Base-by-base conservation (phyloP, 2,329 filamentous ascomycete species). In the Fusarium secorum region DNA sequence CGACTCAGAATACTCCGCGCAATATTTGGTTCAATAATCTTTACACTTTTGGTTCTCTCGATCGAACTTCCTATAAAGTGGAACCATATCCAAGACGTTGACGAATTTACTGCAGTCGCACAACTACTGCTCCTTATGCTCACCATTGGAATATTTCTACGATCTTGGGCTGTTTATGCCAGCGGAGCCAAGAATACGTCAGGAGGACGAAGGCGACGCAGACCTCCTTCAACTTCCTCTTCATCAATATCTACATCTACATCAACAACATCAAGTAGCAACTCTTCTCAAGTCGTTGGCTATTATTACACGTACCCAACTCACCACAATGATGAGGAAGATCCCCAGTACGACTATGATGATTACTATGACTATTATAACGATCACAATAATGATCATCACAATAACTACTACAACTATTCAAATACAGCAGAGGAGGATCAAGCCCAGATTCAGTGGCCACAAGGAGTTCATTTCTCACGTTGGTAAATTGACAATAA, bases 71-170 rank as follows among this genome's bases (percentile, higher is more conserved):
- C 79, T 7, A 70, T 82, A 7, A 48, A 48, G 3, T 82, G 79
- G 79, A 82, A 82, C 36, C 44, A 72, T 18, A 66, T 81, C 15
- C 35, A 72, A 7, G 60, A 44, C 11, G 64, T 73, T 22, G 68
- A 76, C 33, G 62, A 72, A 11, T 61, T 81, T 15, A 70, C 73
- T 20, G 75, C 78, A 1, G 59, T 74, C 3, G 76, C 76, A 1
- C 80, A 82, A 55, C 54, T 77, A 7, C 69, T 81, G 5, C 79
- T 80, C 1, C 73, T 81, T 7, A 59, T 81, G 20, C 42, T 81
- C 38, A 78, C 75, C 13, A 36, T 74, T 4, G 79, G 78, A 4
- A 60, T 79, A 32, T 54, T 80, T 6, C 46, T 79, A 2, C 72
- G 77, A 13, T 64, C 72, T 1, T 65, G 77, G 46, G 73, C 76